These are phyloP conservation scores for Solanum gandarillasii DNA, from an alignment of 257 asterid genomes.

Conservation along the genomic window DNA sequence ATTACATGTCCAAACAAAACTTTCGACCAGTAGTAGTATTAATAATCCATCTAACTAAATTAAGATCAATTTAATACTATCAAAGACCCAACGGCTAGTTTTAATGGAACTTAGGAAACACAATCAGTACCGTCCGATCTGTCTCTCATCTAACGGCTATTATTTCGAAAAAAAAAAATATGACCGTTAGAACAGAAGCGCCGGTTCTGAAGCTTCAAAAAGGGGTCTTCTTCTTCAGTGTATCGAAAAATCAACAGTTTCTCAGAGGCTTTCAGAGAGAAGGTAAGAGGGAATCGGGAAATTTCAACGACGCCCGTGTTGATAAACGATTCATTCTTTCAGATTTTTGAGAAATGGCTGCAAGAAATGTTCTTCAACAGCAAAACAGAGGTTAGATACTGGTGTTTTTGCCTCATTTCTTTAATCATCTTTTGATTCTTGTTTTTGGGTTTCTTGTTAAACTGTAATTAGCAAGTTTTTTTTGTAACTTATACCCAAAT, in stretches of 20 bases:
- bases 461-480: neutral
- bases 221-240: constrained; percentile 1
- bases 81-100: neutral
- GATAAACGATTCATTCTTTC: neutral
- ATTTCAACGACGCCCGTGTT: neutral
- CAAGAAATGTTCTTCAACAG: constrained; percentile 45
- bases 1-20: neutral
- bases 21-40: neutral
- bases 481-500: neutral
- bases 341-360: constrained; percentile 31
- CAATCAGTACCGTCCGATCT: constrained; percentile 23
- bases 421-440: neutral
- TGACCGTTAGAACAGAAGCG: constrained; percentile 48
- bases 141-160: constrained; percentile 24
- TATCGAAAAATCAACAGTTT: neutral
- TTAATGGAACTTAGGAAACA: neutral
- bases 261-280: neutral
- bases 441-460: neutral
- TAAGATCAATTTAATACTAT: neutral
- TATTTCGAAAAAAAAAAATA: constrained; percentile 9
- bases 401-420: neutral
- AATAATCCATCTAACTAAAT: neutral
- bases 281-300: neutral
- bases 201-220: constrained; percentile 29
- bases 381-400: constrained; percentile 43